A percentile compares a stretch with the other conserved stretches of the same genome.
These are phyloP conservation scores for Anthracocystis setariae DNA, from an alignment of 1,284 basidiomycete genomes.

Conservation along the genomic window DNA sequence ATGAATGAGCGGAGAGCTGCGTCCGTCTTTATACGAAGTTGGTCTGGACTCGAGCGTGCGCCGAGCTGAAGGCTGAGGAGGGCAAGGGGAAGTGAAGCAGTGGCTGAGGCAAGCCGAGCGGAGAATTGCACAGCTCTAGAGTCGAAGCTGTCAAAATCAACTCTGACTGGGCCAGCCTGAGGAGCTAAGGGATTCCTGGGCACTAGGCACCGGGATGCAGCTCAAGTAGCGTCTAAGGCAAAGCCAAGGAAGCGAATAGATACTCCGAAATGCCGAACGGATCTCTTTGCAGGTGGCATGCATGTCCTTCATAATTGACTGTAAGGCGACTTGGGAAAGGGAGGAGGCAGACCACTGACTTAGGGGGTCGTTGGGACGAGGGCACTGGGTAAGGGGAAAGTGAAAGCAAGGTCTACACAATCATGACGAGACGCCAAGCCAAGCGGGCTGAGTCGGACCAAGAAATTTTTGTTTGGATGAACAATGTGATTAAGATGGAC, in stretches of 20 bases:
- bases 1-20: constrained; percentile 13
- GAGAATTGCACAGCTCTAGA: constrained; percentile 16
- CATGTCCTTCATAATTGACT: too few relatives aligned
- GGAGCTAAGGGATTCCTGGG: too few relatives aligned
- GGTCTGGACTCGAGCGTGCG: too few relatives aligned
- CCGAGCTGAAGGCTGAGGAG: constrained; percentile 6
- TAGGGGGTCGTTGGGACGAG: constrained; percentile 5
- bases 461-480: constrained; percentile 11
- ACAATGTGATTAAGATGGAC: constrained; percentile 8
- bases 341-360: not conserved
- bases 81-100: not conserved
- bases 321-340: too few relatives aligned
- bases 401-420: constrained; percentile 9
- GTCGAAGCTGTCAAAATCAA: constrained; percentile 9
- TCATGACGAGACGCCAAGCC: constrained; percentile 33
- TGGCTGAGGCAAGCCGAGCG: constrained; percentile 11
- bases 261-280: too few relatives aligned
- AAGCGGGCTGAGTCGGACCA: constrained; percentile 19
- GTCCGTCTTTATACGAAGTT: constrained; percentile 25
- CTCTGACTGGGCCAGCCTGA: too few relatives aligned
- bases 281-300: too few relatives aligned
- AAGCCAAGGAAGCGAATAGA: not conserved
- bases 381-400: constrained; percentile 6
- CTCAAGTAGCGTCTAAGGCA: constrained; percentile 1
- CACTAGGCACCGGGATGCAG: not conserved